Evolutionary conservation across 768 basidiomycete species (phyloP), one percentile per base, ranked within the genome.

Genomic region (Serendipita sp.): DNA sequence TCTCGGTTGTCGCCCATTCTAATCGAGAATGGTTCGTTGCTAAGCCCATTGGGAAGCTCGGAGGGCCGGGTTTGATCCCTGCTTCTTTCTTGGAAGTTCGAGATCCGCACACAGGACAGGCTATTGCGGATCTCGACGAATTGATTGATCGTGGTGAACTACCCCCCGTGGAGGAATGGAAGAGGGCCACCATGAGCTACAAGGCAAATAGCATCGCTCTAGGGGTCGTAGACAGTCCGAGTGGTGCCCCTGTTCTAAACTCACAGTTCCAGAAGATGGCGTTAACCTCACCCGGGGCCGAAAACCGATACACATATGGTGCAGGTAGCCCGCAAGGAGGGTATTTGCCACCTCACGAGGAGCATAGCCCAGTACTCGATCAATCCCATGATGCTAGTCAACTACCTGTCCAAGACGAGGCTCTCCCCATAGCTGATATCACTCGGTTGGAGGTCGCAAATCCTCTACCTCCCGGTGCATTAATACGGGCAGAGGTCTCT

Each of bases 11-110:
- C 65, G 96, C 96, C 0, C 96, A 98, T 74, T 97, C 94, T n/a
- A 99, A 98, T 72, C 91, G 92, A 68, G 96, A 99, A 74, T 99
- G 96, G 96, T 98, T 97, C 74, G 96, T 99, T 56, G 96, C 96
- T 32, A 99, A 99, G 75, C 92, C 95, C 11, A 99, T 99, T 70
- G 92, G 93, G 45, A 81, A 84, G 64, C 82, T 99, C 18, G 95
- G 96, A 35, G 87, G 94, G 64, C 96, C 96, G 0, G 96, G 96
- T 62, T 81, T 99, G 65, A 98, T 99, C 65, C 96, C 96, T 3
- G 94, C 92, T 63, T 85, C 95, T 1, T 98, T 98, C 73, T 95
- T 99, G 69, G 88, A 98, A 75, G 88, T 98, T 56, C 89, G 92
- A 65, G 94, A 99, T 74, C 94, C 94, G 18, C 77, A 83, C 8